phyloP scores from a whole-genome alignment of 2,329 filamentous ascomycete species.

The Bipolaris bicolor region DNA sequence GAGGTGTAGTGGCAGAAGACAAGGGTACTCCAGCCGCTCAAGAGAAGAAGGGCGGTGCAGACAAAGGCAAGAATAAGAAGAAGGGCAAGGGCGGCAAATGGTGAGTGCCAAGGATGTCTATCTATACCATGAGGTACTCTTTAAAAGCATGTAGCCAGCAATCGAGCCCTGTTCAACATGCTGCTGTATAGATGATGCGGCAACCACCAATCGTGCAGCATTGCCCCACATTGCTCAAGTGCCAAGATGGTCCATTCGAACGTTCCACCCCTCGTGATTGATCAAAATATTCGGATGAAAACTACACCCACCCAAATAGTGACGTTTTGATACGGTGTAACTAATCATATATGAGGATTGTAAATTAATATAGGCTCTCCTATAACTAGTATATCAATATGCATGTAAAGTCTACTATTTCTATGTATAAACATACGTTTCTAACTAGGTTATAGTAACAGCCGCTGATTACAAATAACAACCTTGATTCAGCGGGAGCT shows the following conservation, averaged over 20 bases:
- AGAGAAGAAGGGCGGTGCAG: conserved; percentile 41
- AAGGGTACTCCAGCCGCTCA: conserved; percentile 41
- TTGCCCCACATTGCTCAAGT: conserved; percentile 9
- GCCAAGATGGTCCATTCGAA: conserved; percentile 14
- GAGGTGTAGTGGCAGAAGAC: conserved; percentile 78
- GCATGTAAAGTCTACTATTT: no score
- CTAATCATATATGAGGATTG: no score
- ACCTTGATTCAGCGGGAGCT: no score
- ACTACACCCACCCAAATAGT: no score
- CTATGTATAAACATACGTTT: no score
- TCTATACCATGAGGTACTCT: not conserved
- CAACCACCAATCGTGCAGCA: conserved; percentile 3
- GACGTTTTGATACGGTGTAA: no score
- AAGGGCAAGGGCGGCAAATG: conserved; percentile 47
- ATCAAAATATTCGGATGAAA: no score
- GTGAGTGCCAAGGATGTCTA: conserved; percentile 9
- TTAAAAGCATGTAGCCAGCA: not conserved
- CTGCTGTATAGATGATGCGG: conserved; percentile 2
- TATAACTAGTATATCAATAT: no score
- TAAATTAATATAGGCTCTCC: no score
- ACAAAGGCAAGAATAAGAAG: conserved; percentile 46
- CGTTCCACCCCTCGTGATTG: not conserved
- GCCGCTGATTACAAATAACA: no score
- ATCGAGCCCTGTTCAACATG: not conserved
- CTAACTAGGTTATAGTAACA: no score